phyloP scores from a whole-genome alignment of 2,329 filamentous ascomycete genomes.

The Xylaria sp. region DNA sequence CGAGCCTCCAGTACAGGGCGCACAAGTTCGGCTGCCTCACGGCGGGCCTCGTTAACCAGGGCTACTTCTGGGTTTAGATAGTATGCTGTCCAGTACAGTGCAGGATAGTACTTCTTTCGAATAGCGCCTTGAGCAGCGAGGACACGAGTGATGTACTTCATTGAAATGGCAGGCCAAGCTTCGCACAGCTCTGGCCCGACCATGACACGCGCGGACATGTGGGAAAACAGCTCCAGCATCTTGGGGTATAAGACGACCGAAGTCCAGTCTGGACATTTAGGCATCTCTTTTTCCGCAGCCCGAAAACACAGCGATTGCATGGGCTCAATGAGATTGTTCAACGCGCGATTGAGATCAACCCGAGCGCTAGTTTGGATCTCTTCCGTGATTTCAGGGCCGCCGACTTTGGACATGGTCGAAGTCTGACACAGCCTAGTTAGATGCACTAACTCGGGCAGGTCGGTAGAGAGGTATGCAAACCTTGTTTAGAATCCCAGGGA shows the following conservation, averaged over 20 bases:
- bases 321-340: constrained; percentile 36
- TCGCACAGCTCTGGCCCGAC: constrained; percentile 39
- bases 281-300: constrained; percentile 32
- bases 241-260: constrained; percentile 35
- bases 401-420: constrained; percentile 34
- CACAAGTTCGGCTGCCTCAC: constrained; percentile 38
- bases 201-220: constrained; percentile 43
- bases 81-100: constrained; percentile 40
- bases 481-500: constrained; percentile 28
- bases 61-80: constrained; percentile 39
- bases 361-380: constrained; percentile 32
- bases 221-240: constrained; percentile 34
- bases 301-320: constrained; percentile 35
- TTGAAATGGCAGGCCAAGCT: constrained; percentile 37
- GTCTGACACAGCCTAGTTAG: constrained; percentile 18
- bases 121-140: constrained; percentile 38
- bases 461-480: constrained; percentile 15
- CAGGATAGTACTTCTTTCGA: constrained; percentile 35
- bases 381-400: constrained; percentile 33
- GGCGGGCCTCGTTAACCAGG: constrained; percentile 30
- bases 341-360: constrained; percentile 31
- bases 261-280: constrained; percentile 33
- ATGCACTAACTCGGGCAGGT: neutral
- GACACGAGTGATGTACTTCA: constrained; percentile 36
- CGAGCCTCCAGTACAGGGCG: constrained; percentile 39